Conservation (phyloP, 2,329 filamentous ascomycete species). For the Neophaeococcomyces mojaviensis region DNA sequence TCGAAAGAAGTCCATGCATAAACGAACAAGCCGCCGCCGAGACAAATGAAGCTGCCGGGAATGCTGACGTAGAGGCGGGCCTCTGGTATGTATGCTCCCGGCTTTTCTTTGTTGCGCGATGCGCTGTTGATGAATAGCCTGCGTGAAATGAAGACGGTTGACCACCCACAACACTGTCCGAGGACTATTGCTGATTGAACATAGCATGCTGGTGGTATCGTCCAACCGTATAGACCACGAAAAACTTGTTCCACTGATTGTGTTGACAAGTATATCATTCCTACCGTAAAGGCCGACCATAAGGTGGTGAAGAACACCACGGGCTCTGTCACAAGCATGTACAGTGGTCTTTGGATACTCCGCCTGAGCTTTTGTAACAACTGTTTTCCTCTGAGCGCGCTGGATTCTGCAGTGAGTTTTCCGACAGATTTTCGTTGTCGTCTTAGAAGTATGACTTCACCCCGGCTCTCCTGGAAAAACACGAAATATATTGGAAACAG, state of each 20-base stretch:
- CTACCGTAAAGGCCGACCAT: conserved; percentile 40
- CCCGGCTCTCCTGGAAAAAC: too few species aligned
- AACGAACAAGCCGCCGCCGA: conserved; percentile 30
- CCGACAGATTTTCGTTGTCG: too few species aligned
- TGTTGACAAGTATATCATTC: conserved; percentile 38
- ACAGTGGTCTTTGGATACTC: conserved; percentile 11
- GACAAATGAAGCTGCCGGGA: conserved; percentile 37
- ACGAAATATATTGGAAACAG: conserved; percentile 23
- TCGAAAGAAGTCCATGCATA: conserved; percentile 29
- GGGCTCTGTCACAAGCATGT: conserved; percentile 36
- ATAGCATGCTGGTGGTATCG: too few species aligned
- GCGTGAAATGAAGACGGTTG: conserved; percentile 19
- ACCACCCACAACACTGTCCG: not conserved
- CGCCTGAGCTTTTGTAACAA: too few species aligned
- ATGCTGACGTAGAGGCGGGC: conserved; percentile 37
- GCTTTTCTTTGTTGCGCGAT: conserved; percentile 33
- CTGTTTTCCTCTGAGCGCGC: too few species aligned
- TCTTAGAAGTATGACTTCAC: too few species aligned
- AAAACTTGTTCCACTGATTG: conserved; percentile 35
- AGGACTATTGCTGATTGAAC: not conserved
- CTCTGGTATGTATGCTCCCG: conserved; percentile 36
- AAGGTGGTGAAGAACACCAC: conserved; percentile 39
- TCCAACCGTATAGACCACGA: conserved; percentile 28
- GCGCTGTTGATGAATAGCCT: conserved; percentile 27
- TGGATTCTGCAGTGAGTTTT: too few species aligned